A percentile compares a stretch with the other conserved stretches of the same genome.
phyloP scores from a whole-genome alignment of 2,329 filamentous ascomycete genomes.

The Ciborinia camelliae region DNA sequence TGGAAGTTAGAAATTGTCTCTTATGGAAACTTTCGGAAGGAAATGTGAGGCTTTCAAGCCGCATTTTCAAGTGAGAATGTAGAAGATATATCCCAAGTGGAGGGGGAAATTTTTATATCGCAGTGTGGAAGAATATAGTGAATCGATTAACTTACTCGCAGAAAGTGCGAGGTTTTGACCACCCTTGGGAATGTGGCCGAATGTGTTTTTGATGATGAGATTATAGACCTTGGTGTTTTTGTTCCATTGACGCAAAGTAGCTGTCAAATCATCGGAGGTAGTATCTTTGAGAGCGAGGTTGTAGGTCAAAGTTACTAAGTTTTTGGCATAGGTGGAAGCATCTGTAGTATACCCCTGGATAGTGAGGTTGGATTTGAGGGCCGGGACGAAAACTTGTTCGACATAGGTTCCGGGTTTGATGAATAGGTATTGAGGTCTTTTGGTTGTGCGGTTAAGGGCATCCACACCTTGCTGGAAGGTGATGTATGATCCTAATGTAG shows the following conservation, averaged over 20 bases:
- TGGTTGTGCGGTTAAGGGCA: constrained; percentile 43
- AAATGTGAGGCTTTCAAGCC: constrained; percentile 52
- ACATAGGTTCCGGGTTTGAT: constrained; percentile 54
- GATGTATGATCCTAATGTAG: constrained; percentile 28
- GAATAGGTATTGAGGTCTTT: constrained; percentile 52
- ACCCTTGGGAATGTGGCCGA: constrained; percentile 32
- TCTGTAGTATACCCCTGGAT: constrained; percentile 53
- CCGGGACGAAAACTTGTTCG: constrained; percentile 54
- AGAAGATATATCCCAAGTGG: background rate
- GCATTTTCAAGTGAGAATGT: constrained; percentile 48
- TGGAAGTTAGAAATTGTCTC: constrained; percentile 50
- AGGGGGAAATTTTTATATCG: background rate
- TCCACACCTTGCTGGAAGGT: constrained; percentile 27
- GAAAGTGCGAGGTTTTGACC: constrained; percentile 54
- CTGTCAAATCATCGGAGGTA: constrained; percentile 43
- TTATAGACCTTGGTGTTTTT: constrained; percentile 56
- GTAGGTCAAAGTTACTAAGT: constrained; percentile 47
- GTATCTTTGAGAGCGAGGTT: constrained; percentile 41
- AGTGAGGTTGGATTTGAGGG: constrained; percentile 46
- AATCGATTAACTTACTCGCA: constrained; percentile 37
- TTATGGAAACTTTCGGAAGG: constrained; percentile 23
- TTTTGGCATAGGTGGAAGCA: constrained; percentile 45
- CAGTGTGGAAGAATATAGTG: background rate
- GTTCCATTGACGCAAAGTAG: constrained; percentile 36
- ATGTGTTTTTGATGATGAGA: constrained; percentile 46